These are phyloP conservation scores for Ustilago shanxiensis DNA, from an alignment of 1,284 basidiomycete genomes.

Conservation along the genomic window DNA sequence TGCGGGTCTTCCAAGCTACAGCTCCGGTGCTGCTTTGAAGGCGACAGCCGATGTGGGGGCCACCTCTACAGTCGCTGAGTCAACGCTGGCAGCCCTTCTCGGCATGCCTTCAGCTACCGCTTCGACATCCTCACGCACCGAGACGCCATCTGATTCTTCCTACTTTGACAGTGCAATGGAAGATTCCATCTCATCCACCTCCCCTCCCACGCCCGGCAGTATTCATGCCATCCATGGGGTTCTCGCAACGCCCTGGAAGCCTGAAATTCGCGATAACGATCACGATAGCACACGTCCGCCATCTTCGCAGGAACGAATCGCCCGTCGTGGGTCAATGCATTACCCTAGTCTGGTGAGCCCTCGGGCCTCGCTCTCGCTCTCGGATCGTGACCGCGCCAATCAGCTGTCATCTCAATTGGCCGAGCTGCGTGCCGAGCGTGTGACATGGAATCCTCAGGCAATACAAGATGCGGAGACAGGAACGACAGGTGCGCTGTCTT, in stretches of 20 bases:
- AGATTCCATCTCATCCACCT: constrained; percentile 37
- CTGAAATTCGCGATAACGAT: not conserved
- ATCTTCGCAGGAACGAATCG: constrained; percentile 13
- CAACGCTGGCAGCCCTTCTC: constrained; percentile 44
- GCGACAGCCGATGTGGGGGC: constrained; percentile 9
- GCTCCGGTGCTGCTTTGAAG: constrained; percentile 5
- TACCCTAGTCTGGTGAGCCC: constrained; percentile 34
- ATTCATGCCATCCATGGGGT: constrained; percentile 40
- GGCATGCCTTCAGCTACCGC: constrained; percentile 38
- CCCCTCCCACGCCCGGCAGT: constrained; percentile 47
- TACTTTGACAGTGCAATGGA: constrained; percentile 50
- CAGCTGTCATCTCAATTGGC: constrained; percentile 37
- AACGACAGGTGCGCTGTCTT: constrained; percentile 1
- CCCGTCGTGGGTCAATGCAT: constrained; percentile 24
- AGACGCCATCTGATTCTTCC: constrained; percentile 43
- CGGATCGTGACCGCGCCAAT: constrained; percentile 36
- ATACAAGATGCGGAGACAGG: not conserved
- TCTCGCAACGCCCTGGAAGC: constrained; percentile 38
- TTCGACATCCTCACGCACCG: constrained; percentile 34
- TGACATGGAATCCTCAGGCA: constrained; percentile 35
- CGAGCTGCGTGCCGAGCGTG: constrained; percentile 36
- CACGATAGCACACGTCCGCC: not conserved
- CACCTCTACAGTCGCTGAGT: constrained; percentile 24
- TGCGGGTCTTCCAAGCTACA: constrained; percentile 26
- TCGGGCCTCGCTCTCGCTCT: constrained; percentile 34